phyloP scores from a whole-genome alignment of 2,329 filamentous ascomycete species.

The Fusarium metavorans region DNA sequence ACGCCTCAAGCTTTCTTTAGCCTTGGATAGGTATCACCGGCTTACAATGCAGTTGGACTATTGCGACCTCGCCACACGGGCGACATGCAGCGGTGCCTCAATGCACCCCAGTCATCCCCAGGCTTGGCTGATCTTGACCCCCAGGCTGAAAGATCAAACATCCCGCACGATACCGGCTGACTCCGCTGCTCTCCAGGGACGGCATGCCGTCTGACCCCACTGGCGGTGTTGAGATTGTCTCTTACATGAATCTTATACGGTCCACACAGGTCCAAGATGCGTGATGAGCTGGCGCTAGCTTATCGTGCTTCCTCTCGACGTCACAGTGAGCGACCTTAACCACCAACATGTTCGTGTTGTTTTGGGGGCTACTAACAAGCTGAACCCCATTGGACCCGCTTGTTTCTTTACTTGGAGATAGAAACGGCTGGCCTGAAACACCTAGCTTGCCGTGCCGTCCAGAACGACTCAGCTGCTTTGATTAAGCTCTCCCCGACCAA shows the following conservation, averaged over 20 bases:
- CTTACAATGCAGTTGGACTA: slow-evolving; percentile 21
- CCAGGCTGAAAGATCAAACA: slow-evolving; percentile 20
- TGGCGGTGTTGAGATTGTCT: slow-evolving; percentile 4
- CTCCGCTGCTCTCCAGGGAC: neutral
- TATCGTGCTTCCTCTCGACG: slow-evolving; percentile 9
- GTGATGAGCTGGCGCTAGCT: slow-evolving; percentile 35
- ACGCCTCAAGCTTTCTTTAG: neutral
- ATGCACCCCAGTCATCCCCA: neutral
- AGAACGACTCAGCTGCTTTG: neutral
- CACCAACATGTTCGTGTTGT: slow-evolving; percentile 32
- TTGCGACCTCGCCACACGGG: slow-evolving; percentile 14
- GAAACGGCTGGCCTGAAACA: slow-evolving; percentile 20
- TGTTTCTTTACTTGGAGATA: slow-evolving; percentile 24
- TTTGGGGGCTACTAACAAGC: slow-evolving; percentile 10
- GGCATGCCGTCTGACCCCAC: slow-evolving; percentile 13
- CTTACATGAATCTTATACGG: slow-evolving; percentile 23
- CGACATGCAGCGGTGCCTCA: neutral
- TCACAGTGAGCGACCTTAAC: slow-evolving; percentile 17
- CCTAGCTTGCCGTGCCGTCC: slow-evolving; percentile 1
- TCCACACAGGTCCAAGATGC: slow-evolving; percentile 15
- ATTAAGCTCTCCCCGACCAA: neutral
- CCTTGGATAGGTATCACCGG: slow-evolving; percentile 9
- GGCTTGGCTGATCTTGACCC: slow-evolving; percentile 2
- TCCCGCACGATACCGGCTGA: slow-evolving; percentile 7
- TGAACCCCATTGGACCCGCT: slow-evolving; percentile 20